Evolutionary conservation across 257 asterid species (phyloP).

Genomic region (Solanum okadae): DNA sequence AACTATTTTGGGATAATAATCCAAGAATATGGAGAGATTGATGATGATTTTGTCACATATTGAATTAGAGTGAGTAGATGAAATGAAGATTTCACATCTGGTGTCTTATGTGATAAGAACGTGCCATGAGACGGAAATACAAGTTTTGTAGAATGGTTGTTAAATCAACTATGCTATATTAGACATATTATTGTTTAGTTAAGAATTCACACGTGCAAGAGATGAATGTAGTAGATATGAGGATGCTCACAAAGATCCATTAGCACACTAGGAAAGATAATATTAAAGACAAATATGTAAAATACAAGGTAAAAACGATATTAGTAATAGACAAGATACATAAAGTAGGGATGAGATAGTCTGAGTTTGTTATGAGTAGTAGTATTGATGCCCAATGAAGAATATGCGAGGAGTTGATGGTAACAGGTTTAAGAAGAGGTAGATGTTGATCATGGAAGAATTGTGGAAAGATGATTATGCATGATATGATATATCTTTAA

Average conservation of each 20-base stretch:
- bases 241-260: neutral
- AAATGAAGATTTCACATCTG: neutral
- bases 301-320: neutral
- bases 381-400: neutral
- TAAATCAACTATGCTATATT: neutral
- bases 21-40: neutral
- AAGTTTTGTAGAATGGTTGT: neutral
- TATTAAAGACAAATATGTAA: neutral
- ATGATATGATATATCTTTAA: neutral
- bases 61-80: neutral
- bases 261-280: neutral
- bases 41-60: neutral
- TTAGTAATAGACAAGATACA: neutral
- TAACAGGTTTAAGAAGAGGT: neutral
- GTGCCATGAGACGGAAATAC: neutral
- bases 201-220: neutral
- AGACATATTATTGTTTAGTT: neutral
- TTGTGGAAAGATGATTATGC: neutral
- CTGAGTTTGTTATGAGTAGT: neutral
- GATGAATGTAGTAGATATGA: neutral
- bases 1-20: neutral
- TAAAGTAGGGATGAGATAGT: neutral
- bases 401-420: neutral
- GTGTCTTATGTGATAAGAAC: neutral
- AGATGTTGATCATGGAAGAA: neutral